Conservation (phyloP, 495 filamentous ascomycete genomes). For the Trichodelitschia bisporula region DNA sequence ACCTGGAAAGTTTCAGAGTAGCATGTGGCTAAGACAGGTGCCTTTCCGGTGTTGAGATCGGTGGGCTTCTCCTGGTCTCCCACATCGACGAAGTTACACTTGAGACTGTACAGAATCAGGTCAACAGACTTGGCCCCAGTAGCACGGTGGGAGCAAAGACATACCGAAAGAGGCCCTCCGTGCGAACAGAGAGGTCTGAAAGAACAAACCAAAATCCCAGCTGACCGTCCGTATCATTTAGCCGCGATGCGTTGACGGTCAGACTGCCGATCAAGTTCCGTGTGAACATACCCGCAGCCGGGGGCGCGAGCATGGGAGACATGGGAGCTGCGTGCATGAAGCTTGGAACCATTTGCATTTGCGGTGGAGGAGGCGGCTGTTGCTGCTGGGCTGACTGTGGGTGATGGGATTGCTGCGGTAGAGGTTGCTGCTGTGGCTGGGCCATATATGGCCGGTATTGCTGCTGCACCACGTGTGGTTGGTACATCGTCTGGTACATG, state of each 20-base stretch:
- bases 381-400: neutral
- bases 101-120: conserved; percentile 21
- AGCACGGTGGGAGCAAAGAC: conserved; percentile 7
- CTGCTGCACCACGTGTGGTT: neutral
- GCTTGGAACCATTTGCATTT: neutral
- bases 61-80: conserved; percentile 21
- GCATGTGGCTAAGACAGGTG: conserved; percentile 64
- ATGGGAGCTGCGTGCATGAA: neutral
- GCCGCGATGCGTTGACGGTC: conserved; percentile 67
- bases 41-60: conserved; percentile 47
- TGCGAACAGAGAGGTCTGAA: conserved; percentile 83
- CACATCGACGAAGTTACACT: conserved; percentile 72
- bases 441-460: neutral
- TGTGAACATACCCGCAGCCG: conserved; percentile 69
- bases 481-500: neutral
- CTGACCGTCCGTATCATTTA: conserved; percentile 60
- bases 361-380: neutral
- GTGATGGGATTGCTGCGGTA: neutral
- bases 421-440: neutral
- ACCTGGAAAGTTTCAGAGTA: conserved; percentile 87
- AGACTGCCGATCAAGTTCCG: conserved; percentile 87
- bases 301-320: conserved; percentile 8
- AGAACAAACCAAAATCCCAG: conserved; percentile 94
- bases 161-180: conserved; percentile 77
- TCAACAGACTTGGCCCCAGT: conserved; percentile 1